A percentile compares a stretch with the other conserved stretches of the same genome.
These are phyloP conservation scores for Pseudonectria buxi DNA, from an alignment of 2,329 filamentous ascomycete species.

Conservation along the genomic window DNA sequence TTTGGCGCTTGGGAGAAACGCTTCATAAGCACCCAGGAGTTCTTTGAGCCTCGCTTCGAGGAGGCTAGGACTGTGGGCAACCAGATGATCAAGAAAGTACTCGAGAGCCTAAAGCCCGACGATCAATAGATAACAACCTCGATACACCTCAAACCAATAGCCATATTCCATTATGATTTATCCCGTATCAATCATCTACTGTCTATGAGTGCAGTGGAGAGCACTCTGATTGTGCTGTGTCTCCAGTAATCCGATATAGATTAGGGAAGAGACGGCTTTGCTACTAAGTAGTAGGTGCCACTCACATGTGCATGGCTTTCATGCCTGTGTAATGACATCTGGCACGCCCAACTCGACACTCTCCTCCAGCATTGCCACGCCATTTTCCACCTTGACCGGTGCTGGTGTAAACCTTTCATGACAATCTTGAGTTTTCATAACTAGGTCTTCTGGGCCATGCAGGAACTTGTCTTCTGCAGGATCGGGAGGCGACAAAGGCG, in stretches of 20 bases:
- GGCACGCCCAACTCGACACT: conserved; percentile 41
- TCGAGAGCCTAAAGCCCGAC: conserved; percentile 62
- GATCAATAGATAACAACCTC: conserved; percentile 3
- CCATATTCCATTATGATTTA: no score
- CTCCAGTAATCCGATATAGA: no score
- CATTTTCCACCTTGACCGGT: conserved; percentile 41
- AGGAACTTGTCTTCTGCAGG: neutral
- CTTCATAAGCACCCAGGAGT: conserved; percentile 82
- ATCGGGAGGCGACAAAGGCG: neutral
- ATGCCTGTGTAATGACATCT: conserved; percentile 34
- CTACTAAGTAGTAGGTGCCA: neutral
- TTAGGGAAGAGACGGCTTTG: no score
- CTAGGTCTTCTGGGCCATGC: neutral
- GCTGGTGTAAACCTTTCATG: conserved; percentile 8
- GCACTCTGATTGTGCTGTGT: no score
- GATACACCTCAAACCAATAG: neutral
- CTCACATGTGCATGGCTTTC: neutral
- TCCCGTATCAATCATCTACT: no score
- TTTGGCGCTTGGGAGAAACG: conserved; percentile 90
- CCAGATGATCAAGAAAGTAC: conserved; percentile 93
- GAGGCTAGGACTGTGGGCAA: conserved; percentile 86
- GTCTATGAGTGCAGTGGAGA: no score
- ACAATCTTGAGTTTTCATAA: neutral
- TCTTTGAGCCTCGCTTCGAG: conserved; percentile 84
- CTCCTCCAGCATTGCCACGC: conserved; percentile 51